Percentiles rank a stretch among this genome's conserved stretches.
These are phyloP conservation scores for Malania oleifera DNA, from an alignment of 164 flowering plant genomes.

Conservation along the genomic window DNA sequence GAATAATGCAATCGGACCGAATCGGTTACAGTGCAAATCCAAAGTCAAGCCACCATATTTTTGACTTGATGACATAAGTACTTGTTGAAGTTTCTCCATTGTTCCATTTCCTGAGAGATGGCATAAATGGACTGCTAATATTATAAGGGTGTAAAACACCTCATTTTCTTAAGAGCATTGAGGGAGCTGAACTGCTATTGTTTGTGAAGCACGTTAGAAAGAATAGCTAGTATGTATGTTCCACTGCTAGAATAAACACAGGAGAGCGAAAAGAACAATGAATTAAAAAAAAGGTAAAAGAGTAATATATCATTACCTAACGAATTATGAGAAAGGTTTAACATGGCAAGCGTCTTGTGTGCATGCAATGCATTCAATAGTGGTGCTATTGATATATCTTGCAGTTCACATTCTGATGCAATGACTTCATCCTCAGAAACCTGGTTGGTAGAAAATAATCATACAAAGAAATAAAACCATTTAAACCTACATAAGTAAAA, in stretches of 20 bases:
- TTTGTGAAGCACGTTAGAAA: slow-evolving; percentile 4
- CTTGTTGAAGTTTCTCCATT: slow-evolving; percentile 69
- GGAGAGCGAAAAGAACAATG: neutral
- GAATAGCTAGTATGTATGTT: neutral
- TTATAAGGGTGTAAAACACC: neutral
- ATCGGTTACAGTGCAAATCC: slow-evolving; percentile 86
- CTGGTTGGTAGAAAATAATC: slow-evolving; percentile 32
- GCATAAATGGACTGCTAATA: neutral
- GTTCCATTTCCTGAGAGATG: slow-evolving; percentile 71
- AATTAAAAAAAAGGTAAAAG: neutral
- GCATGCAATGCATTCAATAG: slow-evolving; percentile 60
- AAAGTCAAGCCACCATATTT: slow-evolving; percentile 75
- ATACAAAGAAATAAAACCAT: neutral
- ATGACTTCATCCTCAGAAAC: slow-evolving; percentile 86
- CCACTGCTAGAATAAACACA: neutral
- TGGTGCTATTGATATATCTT: slow-evolving; percentile 77
- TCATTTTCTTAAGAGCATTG: neutral
- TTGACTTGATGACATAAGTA: slow-evolving; percentile 60
- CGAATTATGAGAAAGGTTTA: slow-evolving; percentile 84
- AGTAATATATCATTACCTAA: slow-evolving; percentile 65
- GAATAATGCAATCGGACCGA: slow-evolving; percentile 87
- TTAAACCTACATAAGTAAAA: neutral
- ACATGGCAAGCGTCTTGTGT: slow-evolving; percentile 56
- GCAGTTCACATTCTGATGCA: slow-evolving; percentile 77
- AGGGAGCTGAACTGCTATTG: neutral